Evolutionary conservation across 2,329 filamentous ascomycete species (phyloP).

Genomic region (Alternaria burnsii): DNA sequence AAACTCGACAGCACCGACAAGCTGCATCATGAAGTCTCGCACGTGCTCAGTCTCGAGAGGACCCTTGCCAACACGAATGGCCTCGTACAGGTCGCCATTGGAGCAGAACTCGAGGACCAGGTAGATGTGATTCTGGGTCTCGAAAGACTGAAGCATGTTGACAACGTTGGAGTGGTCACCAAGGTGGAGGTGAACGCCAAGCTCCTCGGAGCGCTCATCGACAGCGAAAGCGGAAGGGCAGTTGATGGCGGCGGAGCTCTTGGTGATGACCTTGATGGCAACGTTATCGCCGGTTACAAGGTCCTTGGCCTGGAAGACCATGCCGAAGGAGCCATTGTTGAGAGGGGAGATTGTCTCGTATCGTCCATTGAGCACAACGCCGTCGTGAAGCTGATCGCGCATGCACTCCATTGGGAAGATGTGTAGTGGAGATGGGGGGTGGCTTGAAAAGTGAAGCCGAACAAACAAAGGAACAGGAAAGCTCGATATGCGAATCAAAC

Average conservation of each 20-base stretch:
- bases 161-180: slow-evolving; percentile 89
- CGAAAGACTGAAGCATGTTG: slow-evolving; percentile 88
- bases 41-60: slow-evolving; percentile 96
- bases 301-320: slow-evolving; percentile 95
- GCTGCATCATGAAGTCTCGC: slow-evolving; percentile 94
- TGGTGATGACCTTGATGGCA: slow-evolving; percentile 96
- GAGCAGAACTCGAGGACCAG: slow-evolving; percentile 95
- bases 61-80: slow-evolving; percentile 86
- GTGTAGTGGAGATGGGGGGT: slow-evolving; percentile 27
- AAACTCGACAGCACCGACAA: slow-evolving; percentile 87
- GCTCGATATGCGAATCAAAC: slow-evolving; percentile 45
- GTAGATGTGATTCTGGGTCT: slow-evolving; percentile 89
- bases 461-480: slow-evolving; percentile 33
- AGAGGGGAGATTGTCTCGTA: slow-evolving; percentile 92
- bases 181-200: slow-evolving; percentile 80
- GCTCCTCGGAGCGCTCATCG: slow-evolving; percentile 84
- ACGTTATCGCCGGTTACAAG: slow-evolving; percentile 78
- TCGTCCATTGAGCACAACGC: slow-evolving; percentile 84
- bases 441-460: slow-evolving; percentile 32
- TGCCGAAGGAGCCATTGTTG: slow-evolving; percentile 98
- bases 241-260: slow-evolving; percentile 70
- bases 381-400: slow-evolving; percentile 80
- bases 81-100: slow-evolving; percentile 96
- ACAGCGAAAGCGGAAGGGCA: slow-evolving; percentile 71
- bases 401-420: slow-evolving; percentile 77